Evolutionary conservation across 441 rosid species (phyloP).

Genomic region (Mallotus japonicus): DNA sequence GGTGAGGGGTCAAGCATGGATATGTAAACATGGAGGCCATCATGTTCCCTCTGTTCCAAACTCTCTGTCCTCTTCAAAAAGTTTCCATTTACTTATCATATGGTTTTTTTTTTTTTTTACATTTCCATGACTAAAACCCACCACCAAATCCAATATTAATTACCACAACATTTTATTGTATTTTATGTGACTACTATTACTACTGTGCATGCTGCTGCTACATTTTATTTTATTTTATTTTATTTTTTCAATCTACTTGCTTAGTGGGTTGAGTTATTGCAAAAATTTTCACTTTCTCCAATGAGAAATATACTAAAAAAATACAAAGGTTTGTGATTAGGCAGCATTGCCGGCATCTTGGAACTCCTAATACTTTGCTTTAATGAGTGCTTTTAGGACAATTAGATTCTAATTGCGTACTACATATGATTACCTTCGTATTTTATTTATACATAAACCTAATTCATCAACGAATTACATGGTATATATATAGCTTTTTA

Average conservation of each 20-base stretch:
- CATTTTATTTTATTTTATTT: too few relatives aligned
- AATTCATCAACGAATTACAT: too few relatives aligned
- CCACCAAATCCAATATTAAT: neutral
- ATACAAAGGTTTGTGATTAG: slow-evolving; percentile 18
- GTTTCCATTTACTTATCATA: slow-evolving; percentile 22
- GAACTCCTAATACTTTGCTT: slow-evolving; percentile 39
- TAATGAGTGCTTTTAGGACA: slow-evolving; percentile 26
- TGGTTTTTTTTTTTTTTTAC: slow-evolving; percentile 8
- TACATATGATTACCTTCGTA: slow-evolving; percentile 31
- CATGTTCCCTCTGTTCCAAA: slow-evolving; percentile 69
- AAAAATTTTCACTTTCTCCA: slow-evolving; percentile 21
- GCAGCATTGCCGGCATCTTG: slow-evolving; percentile 38
- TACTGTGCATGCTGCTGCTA: neutral
- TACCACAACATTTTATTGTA: neutral
- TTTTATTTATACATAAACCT: too few relatives aligned
- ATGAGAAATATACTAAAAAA: slow-evolving; percentile 13
- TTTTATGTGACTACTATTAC: neutral
- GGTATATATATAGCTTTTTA: too few relatives aligned
- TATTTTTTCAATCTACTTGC: neutral
- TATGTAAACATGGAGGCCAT: slow-evolving; percentile 62
- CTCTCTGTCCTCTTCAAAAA: slow-evolving; percentile 45
- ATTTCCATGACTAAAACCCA: slow-evolving; percentile 7
- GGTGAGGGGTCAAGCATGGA: slow-evolving; percentile 48
- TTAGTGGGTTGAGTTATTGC: neutral
- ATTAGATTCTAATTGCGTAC: slow-evolving; percentile 39